A percentile compares a stretch with the other conserved stretches of the same genome.
phyloP scores from a whole-genome alignment of 495 filamentous ascomycete species.

The Acidomyces sp. region DNA sequence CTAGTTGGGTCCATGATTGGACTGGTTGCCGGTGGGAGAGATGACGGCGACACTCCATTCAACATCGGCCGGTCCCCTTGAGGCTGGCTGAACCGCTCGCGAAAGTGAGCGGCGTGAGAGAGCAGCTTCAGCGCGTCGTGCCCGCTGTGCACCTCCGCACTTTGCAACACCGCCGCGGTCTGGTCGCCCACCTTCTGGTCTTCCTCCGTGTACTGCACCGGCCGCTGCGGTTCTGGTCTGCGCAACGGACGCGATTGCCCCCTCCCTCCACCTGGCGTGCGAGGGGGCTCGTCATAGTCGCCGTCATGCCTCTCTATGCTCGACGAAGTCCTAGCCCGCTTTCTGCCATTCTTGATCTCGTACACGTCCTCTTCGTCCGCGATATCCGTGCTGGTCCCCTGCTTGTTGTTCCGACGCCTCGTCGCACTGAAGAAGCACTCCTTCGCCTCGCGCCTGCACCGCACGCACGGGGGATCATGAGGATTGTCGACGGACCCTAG shows the following conservation, averaged over 20 bases:
- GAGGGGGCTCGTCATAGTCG: slow-evolving; percentile 30
- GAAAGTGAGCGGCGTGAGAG: slow-evolving; percentile 48
- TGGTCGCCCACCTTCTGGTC: slow-evolving; percentile 40
- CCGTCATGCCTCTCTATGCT: slow-evolving; percentile 3
- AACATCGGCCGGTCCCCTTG: slow-evolving; percentile 18
- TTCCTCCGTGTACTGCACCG: slow-evolving; percentile 25
- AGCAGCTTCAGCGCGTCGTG: slow-evolving; percentile 59
- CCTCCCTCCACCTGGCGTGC: slow-evolving; percentile 51
- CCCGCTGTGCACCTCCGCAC: slow-evolving; percentile 49
- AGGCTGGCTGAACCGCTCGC: slow-evolving; percentile 24
- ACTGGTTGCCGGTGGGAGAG: slow-evolving; percentile 18
- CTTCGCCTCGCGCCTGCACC: slow-evolving; percentile 85
- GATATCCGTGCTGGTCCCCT: slow-evolving; percentile 34
- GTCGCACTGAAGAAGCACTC: slow-evolving; percentile 97
- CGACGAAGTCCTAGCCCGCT: slow-evolving; percentile 20
- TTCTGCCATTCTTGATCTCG: slow-evolving; percentile 30
- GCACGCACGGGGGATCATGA: slow-evolving; percentile 82
- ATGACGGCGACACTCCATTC: slow-evolving; percentile 19
- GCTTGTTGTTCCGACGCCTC: slow-evolving; percentile 70
- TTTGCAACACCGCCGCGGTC: slow-evolving; percentile 50
- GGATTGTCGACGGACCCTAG: slow-evolving; percentile 89
- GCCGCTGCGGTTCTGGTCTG: slow-evolving; percentile 24
- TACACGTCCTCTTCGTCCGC: slow-evolving; percentile 31
- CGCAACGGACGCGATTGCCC: slow-evolving; percentile 44
- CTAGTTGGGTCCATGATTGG: slow-evolving; percentile 17